A percentile compares a stretch with the other conserved stretches of the same genome.
Evolutionary conservation across 768 basidiomycete genomes (phyloP).

Genomic region (Royoungia palumana): DNA sequence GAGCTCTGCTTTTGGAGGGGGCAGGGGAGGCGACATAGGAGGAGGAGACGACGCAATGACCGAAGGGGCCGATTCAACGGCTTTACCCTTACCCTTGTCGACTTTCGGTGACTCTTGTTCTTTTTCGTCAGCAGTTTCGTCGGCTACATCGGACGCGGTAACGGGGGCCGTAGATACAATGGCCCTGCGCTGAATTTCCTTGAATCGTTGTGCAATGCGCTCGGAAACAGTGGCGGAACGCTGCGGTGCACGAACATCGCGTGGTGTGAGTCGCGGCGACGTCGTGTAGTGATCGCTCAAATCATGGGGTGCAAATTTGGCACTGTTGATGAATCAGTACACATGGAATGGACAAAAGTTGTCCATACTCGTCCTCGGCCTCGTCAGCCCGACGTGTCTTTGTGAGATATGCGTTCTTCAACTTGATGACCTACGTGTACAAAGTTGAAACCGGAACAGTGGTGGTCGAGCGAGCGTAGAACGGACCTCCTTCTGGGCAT

Average conservation of each 20-base stretch:
- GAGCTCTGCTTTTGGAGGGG: slow-evolving; percentile 42
- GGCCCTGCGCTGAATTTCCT: slow-evolving; percentile 66
- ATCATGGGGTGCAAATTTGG: slow-evolving; percentile 80
- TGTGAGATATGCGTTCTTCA: slow-evolving; percentile 72
- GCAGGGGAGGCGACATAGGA: slow-evolving; percentile 58
- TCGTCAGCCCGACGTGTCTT: slow-evolving; percentile 88
- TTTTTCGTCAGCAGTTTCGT: slow-evolving; percentile 31
- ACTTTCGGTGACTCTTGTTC: slow-evolving; percentile 41
- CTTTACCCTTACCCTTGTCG: slow-evolving; percentile 85
- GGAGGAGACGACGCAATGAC: slow-evolving; percentile 51
- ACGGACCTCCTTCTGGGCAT: slow-evolving; percentile 59
- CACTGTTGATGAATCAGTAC: slow-evolving; percentile 44
- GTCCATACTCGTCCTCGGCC: slow-evolving; percentile 85
- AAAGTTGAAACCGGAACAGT: slow-evolving; percentile 1
- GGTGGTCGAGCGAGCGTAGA: neutral
- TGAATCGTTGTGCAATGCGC: slow-evolving; percentile 78
- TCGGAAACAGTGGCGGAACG: slow-evolving; percentile 82
- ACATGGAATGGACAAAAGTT: neutral
- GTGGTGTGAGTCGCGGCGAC: slow-evolving; percentile 68
- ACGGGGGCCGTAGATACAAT: slow-evolving; percentile 33
- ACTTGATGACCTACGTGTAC: slow-evolving; percentile 45
- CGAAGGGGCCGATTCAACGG: slow-evolving; percentile 39
- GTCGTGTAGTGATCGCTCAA: slow-evolving; percentile 72
- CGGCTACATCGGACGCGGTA: slow-evolving; percentile 18
- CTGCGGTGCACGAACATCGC: slow-evolving; percentile 51